A percentile compares a stretch with the other conserved stretches of the same genome.
These are phyloP conservation scores for Diaporthe caulivora DNA, from an alignment of 2,329 filamentous ascomycete genomes.

Conservation along the genomic window DNA sequence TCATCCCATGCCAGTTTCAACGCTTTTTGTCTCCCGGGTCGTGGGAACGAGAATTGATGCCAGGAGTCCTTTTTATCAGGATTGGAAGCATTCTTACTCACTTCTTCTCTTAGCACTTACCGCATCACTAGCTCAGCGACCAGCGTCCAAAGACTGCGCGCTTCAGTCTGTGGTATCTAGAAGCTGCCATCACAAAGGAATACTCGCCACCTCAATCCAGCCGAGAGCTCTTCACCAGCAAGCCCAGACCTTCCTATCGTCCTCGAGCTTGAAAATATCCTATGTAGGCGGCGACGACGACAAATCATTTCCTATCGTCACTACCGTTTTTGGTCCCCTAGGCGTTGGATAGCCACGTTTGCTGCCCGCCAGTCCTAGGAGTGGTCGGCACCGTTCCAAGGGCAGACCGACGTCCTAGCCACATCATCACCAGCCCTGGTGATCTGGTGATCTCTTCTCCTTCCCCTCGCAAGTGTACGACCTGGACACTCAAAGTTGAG, in stretches of 20 bases:
- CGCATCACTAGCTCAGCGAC: neutral
- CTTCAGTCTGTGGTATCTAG: neutral
- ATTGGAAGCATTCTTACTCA: neutral
- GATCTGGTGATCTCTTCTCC: neutral
- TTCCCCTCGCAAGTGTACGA: neutral
- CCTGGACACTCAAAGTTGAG: neutral
- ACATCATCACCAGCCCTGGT: neutral
- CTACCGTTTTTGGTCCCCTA: neutral
- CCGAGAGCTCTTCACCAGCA: neutral
- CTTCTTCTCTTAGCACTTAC: neutral
- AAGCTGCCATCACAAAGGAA: neutral
- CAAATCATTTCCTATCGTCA: fast-evolving
- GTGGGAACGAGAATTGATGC: neutral
- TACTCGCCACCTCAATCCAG: neutral
- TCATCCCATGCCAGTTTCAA: neutral
- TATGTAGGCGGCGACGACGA: neutral
- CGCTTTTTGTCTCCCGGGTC: neutral
- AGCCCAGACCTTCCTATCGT: neutral
- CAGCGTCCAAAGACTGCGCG: neutral
- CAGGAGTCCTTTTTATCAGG: neutral
- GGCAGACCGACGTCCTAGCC: neutral
- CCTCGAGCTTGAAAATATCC: neutral
- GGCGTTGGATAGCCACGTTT: neutral
- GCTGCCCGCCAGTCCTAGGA: neutral
- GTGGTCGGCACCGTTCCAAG: neutral